Conservation (phyloP, 164 flowering plant genomes). For the Chimonanthus salicifolius region DNA sequence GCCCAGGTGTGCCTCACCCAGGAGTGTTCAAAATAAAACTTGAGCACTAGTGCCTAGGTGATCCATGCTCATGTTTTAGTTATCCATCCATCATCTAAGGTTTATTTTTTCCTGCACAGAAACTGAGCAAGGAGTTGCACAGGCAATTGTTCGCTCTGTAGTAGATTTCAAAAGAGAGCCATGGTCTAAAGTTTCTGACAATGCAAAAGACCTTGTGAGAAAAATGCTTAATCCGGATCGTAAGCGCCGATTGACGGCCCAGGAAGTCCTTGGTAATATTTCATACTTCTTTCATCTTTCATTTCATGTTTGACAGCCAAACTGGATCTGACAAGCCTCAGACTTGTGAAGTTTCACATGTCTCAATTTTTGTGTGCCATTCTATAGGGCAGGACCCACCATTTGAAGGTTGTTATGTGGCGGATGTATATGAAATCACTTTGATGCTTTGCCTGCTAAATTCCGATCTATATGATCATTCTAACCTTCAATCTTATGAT, state of each 20-base stretch:
- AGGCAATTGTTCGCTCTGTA: constrained; percentile 80
- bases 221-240: constrained; percentile 94
- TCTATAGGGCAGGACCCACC: too few species aligned
- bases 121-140: constrained; percentile 97
- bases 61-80: not conserved
- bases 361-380: too few species aligned
- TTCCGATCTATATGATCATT: too few species aligned
- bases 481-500: too few species aligned
- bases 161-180: constrained; percentile 87
- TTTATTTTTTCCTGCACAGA: constrained; percentile 41
- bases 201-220: constrained; percentile 87
- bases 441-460: too few species aligned
- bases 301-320: not conserved
- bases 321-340: not conserved
- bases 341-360: too few species aligned
- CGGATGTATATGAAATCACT: too few species aligned
- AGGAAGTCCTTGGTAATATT: constrained; percentile 73
- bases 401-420: too few species aligned
- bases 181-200: constrained; percentile 92
- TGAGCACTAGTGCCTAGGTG: too few species aligned
- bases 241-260: constrained; percentile 67
- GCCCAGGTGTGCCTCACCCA: too few species aligned
- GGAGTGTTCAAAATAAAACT: too few species aligned
- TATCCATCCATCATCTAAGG: not conserved
- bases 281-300: not conserved